Percentiles rank a stretch among this genome's conserved stretches.
phyloP scores from a whole-genome alignment of 345 rosid species.

The Fremontodendron californicum region DNA sequence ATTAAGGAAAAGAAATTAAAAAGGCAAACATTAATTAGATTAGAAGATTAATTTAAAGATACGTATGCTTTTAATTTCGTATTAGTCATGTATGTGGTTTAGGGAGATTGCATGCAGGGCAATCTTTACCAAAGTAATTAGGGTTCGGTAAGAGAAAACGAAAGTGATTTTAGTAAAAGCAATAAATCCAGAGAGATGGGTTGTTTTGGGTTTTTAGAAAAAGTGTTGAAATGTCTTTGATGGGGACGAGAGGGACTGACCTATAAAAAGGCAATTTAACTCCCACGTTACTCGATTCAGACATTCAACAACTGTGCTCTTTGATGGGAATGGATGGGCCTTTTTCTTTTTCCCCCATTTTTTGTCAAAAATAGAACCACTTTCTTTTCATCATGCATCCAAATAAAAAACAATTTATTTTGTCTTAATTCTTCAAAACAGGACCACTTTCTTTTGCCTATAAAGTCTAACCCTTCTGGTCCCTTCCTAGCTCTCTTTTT shows the following conservation, averaged over 20 bases:
- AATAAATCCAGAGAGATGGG: constrained; percentile 1
- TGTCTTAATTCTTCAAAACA: background rate
- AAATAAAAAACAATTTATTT: background rate
- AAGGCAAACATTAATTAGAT: too few relatives aligned
- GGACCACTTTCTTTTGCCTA: background rate
- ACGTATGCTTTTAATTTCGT: too few relatives aligned
- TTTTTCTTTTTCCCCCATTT: background rate
- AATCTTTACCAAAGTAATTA: too few relatives aligned
- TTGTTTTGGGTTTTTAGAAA: constrained; percentile 9
- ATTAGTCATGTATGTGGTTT: too few relatives aligned
- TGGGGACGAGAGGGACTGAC: background rate
- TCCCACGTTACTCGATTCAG: constrained; percentile 22
- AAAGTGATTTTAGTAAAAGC: constrained; percentile 18
- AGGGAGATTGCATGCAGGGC: too few relatives aligned
- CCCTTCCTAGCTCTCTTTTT: too few relatives aligned
- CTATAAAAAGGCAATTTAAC: background rate
- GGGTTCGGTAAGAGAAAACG: too few relatives aligned
- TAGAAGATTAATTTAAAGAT: too few relatives aligned
- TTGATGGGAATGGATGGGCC: constrained; percentile 12
- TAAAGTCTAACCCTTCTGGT: background rate
- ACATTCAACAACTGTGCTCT: background rate
- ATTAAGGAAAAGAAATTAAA: background rate
- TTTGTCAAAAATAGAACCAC: constrained; percentile 13
- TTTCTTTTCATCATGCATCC: background rate
- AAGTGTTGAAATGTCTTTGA: constrained; percentile 13